phyloP scores from a whole-genome alignment of 768 basidiomycete genomes.

The Lactifluus volemus region DNA sequence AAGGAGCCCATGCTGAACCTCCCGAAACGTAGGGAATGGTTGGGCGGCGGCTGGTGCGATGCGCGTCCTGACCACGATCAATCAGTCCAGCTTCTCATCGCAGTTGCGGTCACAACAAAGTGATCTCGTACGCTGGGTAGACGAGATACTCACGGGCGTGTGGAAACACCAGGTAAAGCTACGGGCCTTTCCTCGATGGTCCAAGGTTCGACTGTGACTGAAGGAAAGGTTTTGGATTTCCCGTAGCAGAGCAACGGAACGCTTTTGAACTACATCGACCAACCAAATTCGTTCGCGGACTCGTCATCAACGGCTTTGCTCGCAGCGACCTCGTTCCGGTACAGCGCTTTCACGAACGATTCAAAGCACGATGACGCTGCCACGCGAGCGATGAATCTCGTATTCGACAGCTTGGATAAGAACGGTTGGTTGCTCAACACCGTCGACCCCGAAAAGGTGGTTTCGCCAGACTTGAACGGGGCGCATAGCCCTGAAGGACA shows the following conservation, averaged over 20 bases:
- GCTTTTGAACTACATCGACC: constrained; percentile 45
- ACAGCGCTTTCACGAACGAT: constrained; percentile 36
- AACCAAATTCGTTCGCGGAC: constrained; percentile 44
- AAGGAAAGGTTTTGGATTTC: neutral
- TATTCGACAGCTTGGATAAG: constrained; percentile 31
- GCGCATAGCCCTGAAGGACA: constrained; percentile 17
- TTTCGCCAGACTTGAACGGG: neutral
- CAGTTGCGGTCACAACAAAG: constrained; percentile 32
- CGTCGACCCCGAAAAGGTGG: constrained; percentile 4
- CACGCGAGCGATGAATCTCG: constrained; percentile 31
- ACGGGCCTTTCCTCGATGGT: neutral
- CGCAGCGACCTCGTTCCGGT: constrained; percentile 47
- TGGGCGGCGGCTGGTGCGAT: constrained; percentile 68
- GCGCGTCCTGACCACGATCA: constrained; percentile 48
- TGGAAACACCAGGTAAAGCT: constrained; percentile 37
- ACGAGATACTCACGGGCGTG: constrained; percentile 39
- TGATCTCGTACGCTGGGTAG: constrained; percentile 44
- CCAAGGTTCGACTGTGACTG: neutral
- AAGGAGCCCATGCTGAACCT: neutral
- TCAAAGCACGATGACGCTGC: constrained; percentile 33
- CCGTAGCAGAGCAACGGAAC: constrained; percentile 35
- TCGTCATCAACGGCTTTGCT: constrained; percentile 48
- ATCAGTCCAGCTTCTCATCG: constrained; percentile 33
- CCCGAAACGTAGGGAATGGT: constrained; percentile 37
- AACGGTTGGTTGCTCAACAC: constrained; percentile 22